phyloP scores from a whole-genome alignment of 352 stramenopile species.

The Phytophthora agathidicida region DNA sequence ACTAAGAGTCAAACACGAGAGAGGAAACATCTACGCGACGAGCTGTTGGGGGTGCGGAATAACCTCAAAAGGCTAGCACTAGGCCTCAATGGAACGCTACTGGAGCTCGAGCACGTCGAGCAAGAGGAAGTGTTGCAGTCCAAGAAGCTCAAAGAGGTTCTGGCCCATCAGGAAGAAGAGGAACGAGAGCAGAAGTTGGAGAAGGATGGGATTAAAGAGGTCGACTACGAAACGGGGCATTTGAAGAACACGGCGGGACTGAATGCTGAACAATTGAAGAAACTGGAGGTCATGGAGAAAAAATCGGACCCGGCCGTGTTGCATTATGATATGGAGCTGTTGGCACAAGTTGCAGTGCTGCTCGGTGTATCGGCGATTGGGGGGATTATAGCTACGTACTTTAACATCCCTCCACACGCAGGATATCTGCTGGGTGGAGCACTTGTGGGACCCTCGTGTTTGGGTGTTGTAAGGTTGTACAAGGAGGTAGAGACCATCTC shows the following conservation, averaged over 20 bases:
- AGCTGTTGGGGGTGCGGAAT: slow-evolving; percentile 52
- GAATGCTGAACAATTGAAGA: slow-evolving; percentile 66
- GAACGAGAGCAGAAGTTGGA: slow-evolving; percentile 81
- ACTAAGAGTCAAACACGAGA: slow-evolving; percentile 32
- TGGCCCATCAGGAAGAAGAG: slow-evolving; percentile 80
- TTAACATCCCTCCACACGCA: slow-evolving; percentile 90
- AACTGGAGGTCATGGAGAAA: slow-evolving; percentile 80
- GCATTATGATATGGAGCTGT: slow-evolving; percentile 87
- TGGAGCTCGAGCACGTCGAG: slow-evolving; percentile 83
- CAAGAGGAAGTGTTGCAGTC: slow-evolving; percentile 80
- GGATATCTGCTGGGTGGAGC: slow-evolving; percentile 92
- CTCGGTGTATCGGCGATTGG: slow-evolving; percentile 86
- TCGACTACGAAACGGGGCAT: slow-evolving; percentile 87
- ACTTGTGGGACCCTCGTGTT: slow-evolving; percentile 89
- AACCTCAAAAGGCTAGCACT: slow-evolving; percentile 76
- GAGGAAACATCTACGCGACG: slow-evolving; percentile 35
- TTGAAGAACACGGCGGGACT: slow-evolving; percentile 78
- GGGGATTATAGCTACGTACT: slow-evolving; percentile 88
- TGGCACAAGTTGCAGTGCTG: slow-evolving; percentile 85
- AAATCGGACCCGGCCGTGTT: slow-evolving; percentile 84
- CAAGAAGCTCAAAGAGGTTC: slow-evolving; percentile 79
- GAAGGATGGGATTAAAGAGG: slow-evolving; percentile 76
- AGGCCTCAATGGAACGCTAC: slow-evolving; percentile 75
- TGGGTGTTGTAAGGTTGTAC: slow-evolving; percentile 86
- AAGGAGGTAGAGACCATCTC: slow-evolving; percentile 94